Evolutionary conservation across 352 stramenopile species (phyloP).

Genomic region (Phytopythium montanum): DNA sequence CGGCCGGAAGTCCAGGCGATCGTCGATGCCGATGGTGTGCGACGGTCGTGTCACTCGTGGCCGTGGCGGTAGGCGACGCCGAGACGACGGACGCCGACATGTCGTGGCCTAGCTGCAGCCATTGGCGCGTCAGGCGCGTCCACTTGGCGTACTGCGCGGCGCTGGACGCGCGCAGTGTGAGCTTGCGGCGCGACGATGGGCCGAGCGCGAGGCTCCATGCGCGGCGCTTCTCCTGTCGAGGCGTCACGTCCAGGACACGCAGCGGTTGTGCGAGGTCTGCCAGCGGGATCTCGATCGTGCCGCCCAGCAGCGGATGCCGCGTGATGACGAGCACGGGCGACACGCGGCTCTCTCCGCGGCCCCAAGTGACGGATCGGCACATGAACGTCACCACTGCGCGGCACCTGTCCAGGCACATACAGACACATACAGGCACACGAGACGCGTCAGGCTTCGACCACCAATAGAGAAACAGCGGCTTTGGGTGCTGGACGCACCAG

Average conservation of each 20-base stretch:
- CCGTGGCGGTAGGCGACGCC: background rate
- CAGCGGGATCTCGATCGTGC: conserved; percentile 3
- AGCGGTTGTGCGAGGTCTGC: background rate
- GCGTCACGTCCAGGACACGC: background rate
- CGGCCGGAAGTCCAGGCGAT: background rate
- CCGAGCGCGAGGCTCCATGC: background rate
- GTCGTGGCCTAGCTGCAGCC: conserved; percentile 4
- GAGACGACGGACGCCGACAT: conserved; percentile 3
- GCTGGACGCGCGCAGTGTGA: conserved; percentile 5
- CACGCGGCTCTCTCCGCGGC: background rate
- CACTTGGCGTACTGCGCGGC: conserved; percentile 7
- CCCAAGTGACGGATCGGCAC: conserved; percentile 5
- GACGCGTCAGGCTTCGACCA: background rate
- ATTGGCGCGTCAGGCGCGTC: conserved; percentile 4
- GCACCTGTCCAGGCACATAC: background rate
- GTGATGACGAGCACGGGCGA: conserved; percentile 5
- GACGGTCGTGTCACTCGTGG: background rate
- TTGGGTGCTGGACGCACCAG: conserved; percentile 5
- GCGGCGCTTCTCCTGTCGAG: background rate
- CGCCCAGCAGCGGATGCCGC: conserved; percentile 4
- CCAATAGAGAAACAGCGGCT: too few species aligned
- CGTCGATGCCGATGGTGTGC: background rate
- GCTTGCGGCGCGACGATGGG: background rate
- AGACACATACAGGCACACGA: background rate
- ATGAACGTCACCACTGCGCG: conserved; percentile 8